phyloP scores from a whole-genome alignment of 495 filamentous ascomycete species.

The Lophiotrema nucula region DNA sequence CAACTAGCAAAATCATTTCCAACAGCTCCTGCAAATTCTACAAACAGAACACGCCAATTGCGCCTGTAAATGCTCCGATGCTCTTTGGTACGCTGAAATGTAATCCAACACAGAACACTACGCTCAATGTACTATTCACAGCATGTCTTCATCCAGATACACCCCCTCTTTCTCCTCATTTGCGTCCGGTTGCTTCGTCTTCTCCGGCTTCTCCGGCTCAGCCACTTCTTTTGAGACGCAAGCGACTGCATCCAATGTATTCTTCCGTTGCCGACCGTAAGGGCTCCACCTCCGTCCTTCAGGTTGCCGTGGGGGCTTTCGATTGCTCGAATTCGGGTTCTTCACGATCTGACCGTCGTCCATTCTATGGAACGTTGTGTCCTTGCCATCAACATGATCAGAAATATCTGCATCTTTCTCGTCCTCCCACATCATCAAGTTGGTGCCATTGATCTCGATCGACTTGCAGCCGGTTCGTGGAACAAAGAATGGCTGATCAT shows the following conservation, averaged over 20 bases:
- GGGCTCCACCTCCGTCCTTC: constrained; percentile 27
- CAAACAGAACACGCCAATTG: not conserved
- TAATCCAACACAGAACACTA: no score
- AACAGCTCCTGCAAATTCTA: no score
- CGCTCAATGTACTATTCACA: no score
- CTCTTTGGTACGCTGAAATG: no score
- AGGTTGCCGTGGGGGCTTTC: constrained; percentile 9
- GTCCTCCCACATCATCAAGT: constrained; percentile 37
- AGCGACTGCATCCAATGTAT: not conserved
- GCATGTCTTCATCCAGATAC: constrained; percentile 26
- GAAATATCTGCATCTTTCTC: constrained; percentile 35
- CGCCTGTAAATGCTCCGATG: not conserved
- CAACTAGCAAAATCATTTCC: no score
- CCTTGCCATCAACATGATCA: constrained; percentile 31
- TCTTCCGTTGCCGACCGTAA: constrained; percentile 20
- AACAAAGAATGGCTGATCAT: constrained; percentile 22
- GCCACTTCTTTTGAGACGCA: constrained; percentile 16
- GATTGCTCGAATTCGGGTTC: constrained; percentile 27
- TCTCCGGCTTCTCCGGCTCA: constrained; percentile 1
- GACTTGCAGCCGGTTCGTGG: constrained; percentile 34
- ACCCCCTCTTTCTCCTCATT: not conserved
- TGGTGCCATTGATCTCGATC: constrained; percentile 32
- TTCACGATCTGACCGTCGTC: constrained; percentile 33
- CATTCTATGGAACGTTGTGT: constrained; percentile 32
- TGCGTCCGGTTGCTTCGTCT: not conserved